A percentile compares a stretch with the other conserved stretches of the same genome.
Conservation (phyloP, 352 stramenopile species). For the Blastocystis hominis region DNA sequence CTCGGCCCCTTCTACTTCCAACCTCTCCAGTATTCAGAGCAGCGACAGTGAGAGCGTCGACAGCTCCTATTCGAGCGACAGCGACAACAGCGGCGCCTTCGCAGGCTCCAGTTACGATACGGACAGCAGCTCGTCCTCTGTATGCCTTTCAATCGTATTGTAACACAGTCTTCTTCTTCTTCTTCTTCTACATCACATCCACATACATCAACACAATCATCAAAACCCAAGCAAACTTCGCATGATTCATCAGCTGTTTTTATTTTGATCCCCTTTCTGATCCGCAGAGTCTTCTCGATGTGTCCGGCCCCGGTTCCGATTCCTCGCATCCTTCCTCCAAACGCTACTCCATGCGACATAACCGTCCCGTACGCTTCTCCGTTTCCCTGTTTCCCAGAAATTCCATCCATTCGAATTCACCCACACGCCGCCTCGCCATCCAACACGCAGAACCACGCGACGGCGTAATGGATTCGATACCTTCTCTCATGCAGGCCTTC, state of each 20-base stretch:
- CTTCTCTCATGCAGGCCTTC: not conserved
- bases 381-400: not conserved
- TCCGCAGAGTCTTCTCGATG: not conserved
- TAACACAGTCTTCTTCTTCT: not conserved
- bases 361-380: not conserved
- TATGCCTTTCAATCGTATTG: not conserved
- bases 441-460: not conserved
- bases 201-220: not conserved
- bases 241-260: not conserved
- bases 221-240: too few species aligned
- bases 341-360: slow-evolving; percentile 25
- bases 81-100: not conserved
- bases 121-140: not conserved
- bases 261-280: not conserved
- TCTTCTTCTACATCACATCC: not conserved
- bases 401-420: slow-evolving; percentile 28
- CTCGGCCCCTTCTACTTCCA: not conserved
- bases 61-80: not conserved
- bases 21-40: not conserved
- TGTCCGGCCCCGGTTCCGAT: slow-evolving; percentile 1
- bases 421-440: not conserved
- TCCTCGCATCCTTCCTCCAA: not conserved
- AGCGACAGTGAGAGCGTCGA: not conserved
- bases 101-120: not conserved
- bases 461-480: not conserved